Evolutionary conservation across 2,329 filamentous ascomycete genomes (phyloP).

Genomic region (Amylocarpus encephaloides): DNA sequence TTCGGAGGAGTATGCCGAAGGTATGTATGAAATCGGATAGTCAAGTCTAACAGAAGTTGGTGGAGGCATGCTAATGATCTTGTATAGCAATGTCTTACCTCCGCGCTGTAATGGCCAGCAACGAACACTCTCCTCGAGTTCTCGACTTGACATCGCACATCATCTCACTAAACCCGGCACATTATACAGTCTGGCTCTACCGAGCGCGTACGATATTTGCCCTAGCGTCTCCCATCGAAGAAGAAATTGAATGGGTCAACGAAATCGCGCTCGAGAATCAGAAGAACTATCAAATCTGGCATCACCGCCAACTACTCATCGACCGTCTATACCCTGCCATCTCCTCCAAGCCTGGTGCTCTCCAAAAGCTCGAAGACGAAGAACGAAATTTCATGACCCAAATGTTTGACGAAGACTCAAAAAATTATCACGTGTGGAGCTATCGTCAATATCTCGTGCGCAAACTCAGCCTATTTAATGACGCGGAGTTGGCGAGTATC

Average conservation of each 20-base stretch:
- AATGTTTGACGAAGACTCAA: constrained; percentile 81
- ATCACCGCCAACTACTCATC: constrained; percentile 61
- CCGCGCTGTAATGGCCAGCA: constrained; percentile 82
- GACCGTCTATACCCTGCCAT: constrained; percentile 54
- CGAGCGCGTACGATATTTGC: constrained; percentile 71
- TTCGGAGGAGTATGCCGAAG: constrained; percentile 78
- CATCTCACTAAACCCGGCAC: constrained; percentile 88
- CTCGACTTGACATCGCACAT: constrained; percentile 81
- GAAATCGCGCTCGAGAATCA: constrained; percentile 72
- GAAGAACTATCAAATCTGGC: constrained; percentile 99
- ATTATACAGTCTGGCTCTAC: constrained; percentile 99
- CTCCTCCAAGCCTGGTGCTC: constrained; percentile 49
- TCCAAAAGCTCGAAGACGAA: constrained; percentile 50
- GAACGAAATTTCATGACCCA: constrained; percentile 70
- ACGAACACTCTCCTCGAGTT: constrained; percentile 75
- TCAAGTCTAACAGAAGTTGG: background rate
- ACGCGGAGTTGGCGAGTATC: constrained; percentile 61
- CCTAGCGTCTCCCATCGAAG: constrained; percentile 35
- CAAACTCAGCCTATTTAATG: constrained; percentile 60
- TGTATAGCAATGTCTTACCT: constrained; percentile 76
- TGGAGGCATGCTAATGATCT: constrained; percentile 5
- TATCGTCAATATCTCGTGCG: constrained; percentile 71
- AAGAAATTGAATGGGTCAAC: constrained; percentile 81
- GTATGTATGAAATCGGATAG: constrained; percentile 34
- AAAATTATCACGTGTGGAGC: constrained; percentile 99